phyloP scores from a whole-genome alignment of 306 rosid genomes.

The Inga laurina region DNA sequence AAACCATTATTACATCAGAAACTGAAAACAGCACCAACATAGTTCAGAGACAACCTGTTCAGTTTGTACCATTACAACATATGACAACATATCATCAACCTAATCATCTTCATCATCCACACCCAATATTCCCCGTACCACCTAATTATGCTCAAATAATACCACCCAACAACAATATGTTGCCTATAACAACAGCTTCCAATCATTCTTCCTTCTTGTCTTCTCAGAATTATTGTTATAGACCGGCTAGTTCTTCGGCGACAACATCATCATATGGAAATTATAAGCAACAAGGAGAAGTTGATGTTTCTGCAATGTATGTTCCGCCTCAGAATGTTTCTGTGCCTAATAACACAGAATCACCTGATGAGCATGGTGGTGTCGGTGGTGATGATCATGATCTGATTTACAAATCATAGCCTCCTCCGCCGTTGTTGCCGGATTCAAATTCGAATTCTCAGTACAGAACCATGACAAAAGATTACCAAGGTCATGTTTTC shows the following conservation, averaged over 20 bases:
- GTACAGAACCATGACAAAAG: conserved; percentile 37
- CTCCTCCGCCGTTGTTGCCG: conserved; percentile 52
- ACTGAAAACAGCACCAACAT: conserved; percentile 25
- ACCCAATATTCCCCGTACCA: conserved; percentile 38
- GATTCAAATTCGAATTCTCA: conserved; percentile 1
- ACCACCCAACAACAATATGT: conserved; percentile 28
- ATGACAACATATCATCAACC: conserved; percentile 34
- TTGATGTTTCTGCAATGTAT: conserved; percentile 27
- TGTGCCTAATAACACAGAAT: conserved; percentile 33
- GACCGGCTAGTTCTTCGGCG: neutral
- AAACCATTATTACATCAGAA: conserved; percentile 26
- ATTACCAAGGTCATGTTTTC: conserved; percentile 24
- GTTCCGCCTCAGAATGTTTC: conserved; percentile 29
- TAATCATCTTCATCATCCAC: conserved; percentile 30
- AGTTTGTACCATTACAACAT: conserved; percentile 42
- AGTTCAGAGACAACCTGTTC: conserved; percentile 40
- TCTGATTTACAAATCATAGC: conserved; percentile 72
- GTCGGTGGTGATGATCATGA: conserved; percentile 45
- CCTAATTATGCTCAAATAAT: conserved; percentile 43
- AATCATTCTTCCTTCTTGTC: conserved; percentile 32
- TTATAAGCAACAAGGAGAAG: conserved; percentile 26
- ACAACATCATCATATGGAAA: conserved; percentile 21
- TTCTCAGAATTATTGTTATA: conserved; percentile 17
- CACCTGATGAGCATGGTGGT: conserved; percentile 33
- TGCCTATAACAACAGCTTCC: conserved; percentile 30